Evolutionary conservation across 768 basidiomycete species (phyloP).

Genomic region (Boletus rubropictus): DNA sequence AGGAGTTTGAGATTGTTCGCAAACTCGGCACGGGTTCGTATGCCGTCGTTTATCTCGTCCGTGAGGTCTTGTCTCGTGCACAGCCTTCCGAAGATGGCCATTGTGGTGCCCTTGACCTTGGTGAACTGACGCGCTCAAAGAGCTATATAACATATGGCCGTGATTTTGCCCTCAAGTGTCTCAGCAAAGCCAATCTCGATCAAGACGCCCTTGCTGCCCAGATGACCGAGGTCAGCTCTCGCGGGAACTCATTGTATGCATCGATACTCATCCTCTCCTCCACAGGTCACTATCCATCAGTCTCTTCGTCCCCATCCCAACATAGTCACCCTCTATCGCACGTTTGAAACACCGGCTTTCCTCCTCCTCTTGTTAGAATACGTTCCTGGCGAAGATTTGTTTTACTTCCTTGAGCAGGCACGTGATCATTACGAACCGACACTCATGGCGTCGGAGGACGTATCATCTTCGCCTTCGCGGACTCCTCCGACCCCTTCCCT

Average conservation of each 20-base stretch:
- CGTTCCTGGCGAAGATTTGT: conserved; percentile 95
- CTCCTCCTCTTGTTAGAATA: conserved; percentile 91
- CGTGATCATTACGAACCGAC: conserved; percentile 75
- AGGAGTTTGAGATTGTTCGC: conserved; percentile 78
- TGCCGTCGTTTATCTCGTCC: conserved; percentile 90
- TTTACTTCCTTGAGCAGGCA: conserved; percentile 96
- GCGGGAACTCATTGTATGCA: conserved; percentile 4
- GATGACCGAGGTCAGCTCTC: conserved; percentile 70
- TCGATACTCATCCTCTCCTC: conserved; percentile 6
- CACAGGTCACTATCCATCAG: conserved; percentile 88
- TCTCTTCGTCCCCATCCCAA: conserved; percentile 85
- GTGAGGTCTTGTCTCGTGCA: conserved; percentile 49
- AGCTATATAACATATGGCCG: conserved; percentile 55
- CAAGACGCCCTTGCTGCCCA: conserved; percentile 84
- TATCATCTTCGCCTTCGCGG: conserved; percentile 35
- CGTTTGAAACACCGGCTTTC: conserved; percentile 87
- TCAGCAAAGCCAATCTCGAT: conserved; percentile 91
- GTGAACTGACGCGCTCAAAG: conserved; percentile 33
- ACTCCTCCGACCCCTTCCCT: conserved; percentile 94
- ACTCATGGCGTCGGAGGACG: conserved; percentile 18
- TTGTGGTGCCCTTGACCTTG: conserved; percentile 51
- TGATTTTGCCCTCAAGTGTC: conserved; percentile 92
- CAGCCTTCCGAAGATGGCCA: conserved; percentile 48
- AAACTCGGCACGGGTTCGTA: conserved; percentile 86
- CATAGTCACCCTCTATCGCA: conserved; percentile 91